Evolutionary conservation across 1,284 basidiomycete genomes (phyloP).

Genomic region (Psilocybe mexicana): DNA sequence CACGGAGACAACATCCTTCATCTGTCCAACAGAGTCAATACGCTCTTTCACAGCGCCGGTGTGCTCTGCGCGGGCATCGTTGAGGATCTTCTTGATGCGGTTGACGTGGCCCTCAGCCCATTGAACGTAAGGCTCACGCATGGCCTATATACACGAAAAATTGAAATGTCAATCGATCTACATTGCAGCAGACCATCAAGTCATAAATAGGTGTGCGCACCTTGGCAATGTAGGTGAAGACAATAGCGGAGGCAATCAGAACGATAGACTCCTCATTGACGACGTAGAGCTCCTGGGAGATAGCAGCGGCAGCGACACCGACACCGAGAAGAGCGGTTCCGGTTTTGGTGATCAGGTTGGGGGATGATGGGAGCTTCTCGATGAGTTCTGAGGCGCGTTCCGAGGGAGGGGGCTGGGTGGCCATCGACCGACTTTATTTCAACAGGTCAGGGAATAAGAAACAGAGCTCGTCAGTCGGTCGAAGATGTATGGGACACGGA

Average conservation of each 20-base stretch:
- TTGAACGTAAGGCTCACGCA: conserved; percentile 86
- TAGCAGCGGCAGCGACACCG: conserved; percentile 88
- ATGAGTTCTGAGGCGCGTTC: conserved; percentile 91
- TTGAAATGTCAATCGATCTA: background rate
- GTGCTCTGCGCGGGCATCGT: conserved; percentile 85
- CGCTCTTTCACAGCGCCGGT: conserved; percentile 92
- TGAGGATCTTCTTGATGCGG: conserved; percentile 82
- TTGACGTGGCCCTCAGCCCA: conserved; percentile 91
- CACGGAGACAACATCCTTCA: conserved; percentile 92
- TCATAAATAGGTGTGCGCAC: conserved; percentile 39
- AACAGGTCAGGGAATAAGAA: conserved; percentile 4
- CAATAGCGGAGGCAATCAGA: conserved; percentile 81
- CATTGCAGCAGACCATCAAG: background rate
- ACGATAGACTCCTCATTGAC: conserved; percentile 94
- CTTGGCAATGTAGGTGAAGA: conserved; percentile 86
- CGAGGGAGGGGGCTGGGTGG: conserved; percentile 68
- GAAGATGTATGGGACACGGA: conserved; percentile 9
- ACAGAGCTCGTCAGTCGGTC: conserved; percentile 3
- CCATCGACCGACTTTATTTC: conserved; percentile 59
- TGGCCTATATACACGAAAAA: conserved; percentile 36
- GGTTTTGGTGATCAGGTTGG: conserved; percentile 90
- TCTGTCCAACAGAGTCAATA: conserved; percentile 87
- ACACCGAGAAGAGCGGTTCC: conserved; percentile 91
- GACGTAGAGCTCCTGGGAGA: conserved; percentile 97
- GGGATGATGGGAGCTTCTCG: conserved; percentile 90